Conservation (phyloP, 805 yeast species). For the Kodamaea sagamina region DNA sequence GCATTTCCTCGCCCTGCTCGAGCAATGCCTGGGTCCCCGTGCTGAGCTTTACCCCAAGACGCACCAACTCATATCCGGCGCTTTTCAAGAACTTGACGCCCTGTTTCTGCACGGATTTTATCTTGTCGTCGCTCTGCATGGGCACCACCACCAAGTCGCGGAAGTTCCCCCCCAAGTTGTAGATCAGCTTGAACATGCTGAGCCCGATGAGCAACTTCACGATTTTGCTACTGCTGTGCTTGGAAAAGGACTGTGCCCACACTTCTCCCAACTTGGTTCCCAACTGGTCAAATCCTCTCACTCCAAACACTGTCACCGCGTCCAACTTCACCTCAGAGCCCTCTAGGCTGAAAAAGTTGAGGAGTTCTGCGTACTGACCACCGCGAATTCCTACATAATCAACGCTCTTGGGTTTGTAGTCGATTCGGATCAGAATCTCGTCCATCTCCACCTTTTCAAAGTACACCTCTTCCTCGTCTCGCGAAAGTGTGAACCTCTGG, state of each 20-base stretch:
- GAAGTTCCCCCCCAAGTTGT: conserved; percentile 77
- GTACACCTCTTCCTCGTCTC: conserved; percentile 62
- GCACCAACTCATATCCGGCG: conserved; percentile 77
- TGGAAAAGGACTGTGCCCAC: conserved; percentile 58
- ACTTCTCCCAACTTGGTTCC: conserved; percentile 56
- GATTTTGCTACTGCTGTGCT: conserved; percentile 8
- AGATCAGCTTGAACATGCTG: conserved; percentile 76
- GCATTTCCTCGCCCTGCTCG: conserved; percentile 74
- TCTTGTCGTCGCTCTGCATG: conserved; percentile 64
- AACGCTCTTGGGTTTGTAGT: conserved; percentile 88
- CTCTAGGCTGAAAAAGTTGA: conserved; percentile 86
- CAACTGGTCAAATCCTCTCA: conserved; percentile 69
- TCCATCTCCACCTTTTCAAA: conserved; percentile 68
- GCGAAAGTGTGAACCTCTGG: conserved; percentile 58
- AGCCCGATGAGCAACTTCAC: conserved; percentile 68
- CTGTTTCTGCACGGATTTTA: conserved; percentile 74
- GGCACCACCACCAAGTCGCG: conserved; percentile 75
- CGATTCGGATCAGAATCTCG: conserved; percentile 64
- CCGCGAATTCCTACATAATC: conserved; percentile 84
- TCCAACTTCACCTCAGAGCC: conserved; percentile 74
- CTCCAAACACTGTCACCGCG: conserved; percentile 67
- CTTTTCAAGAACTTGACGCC: conserved; percentile 71
- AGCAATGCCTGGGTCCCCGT: conserved; percentile 83
- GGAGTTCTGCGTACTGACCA: conserved; percentile 82
- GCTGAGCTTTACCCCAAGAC: conserved; percentile 80